Base-by-base conservation (phyloP, 2,329 filamentous ascomycete genomes). In the Xylariaceae sp. region DNA sequence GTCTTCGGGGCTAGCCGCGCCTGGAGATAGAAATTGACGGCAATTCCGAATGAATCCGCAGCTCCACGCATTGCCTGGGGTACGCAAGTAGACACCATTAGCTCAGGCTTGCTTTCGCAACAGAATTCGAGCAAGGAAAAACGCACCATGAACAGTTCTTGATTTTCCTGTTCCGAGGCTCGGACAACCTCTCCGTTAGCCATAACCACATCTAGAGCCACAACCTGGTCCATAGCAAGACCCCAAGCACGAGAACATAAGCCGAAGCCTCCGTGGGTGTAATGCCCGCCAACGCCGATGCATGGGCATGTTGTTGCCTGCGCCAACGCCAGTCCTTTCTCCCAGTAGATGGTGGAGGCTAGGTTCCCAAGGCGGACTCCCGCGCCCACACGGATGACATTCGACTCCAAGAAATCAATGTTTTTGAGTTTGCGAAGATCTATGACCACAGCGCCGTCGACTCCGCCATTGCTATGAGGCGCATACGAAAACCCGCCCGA, bases 401-500 rank as follows among this genome's bases (percentile, higher is more conserved):
- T 61, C 1, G 51, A 6, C 6, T 19, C 27, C 9, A 56, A 51
- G 26, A 67, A 47, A 0, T 27, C 7, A 32, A 71, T 48, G 7
- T 53, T 50, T 30, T 68, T 63, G 47, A 73, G 60, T 3, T 63
- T 50, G 37, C 69, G 61, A 31, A 74, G 60, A 53, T 73, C 68
- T 37, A 74, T 55, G 11, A 74, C 66, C 50, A 71, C 62, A 44
- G 65, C 58, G 3, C 70, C 69, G 56, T 72, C 56, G 2, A 56
- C 39, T 1, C 69, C 71, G 5, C 71, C 69, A 50, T 63, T 68
- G 66, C 74, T 73, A 59, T 74, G 74, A 41, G 75, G 77, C 1
- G 69, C 76, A 64, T 78, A 80, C 8, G 72, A 75, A 57, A 80
- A 77, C 0, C 77, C 77, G 7, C 77, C 77, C 42, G 71, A 73